Conservation (phyloP, 257 asterid species). For the Capsicum pubescens region DNA sequence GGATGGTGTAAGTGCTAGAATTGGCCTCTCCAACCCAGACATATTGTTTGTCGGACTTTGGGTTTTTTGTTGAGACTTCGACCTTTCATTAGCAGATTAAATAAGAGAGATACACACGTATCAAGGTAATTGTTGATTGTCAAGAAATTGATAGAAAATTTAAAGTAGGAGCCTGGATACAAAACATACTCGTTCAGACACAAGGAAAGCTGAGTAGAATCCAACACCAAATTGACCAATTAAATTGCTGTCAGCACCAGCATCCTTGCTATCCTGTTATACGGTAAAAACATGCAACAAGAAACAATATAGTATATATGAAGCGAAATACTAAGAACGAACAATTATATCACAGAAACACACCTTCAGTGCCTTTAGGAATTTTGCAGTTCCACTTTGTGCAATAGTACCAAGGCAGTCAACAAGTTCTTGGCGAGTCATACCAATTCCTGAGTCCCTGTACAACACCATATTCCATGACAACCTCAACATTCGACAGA, state of each 20-base stretch:
- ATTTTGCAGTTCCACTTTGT: slow-evolving; percentile 99
- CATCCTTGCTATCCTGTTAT: slow-evolving; percentile 91
- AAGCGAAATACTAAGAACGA: neutral
- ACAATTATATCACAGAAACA: neutral
- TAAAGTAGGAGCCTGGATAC: neutral
- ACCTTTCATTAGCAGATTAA: slow-evolving; percentile 55
- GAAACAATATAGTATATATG: neutral
- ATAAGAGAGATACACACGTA: slow-evolving; percentile 15
- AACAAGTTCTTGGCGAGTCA: slow-evolving; percentile 88
- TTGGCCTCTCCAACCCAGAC: slow-evolving; percentile 98
- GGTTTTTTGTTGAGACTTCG: slow-evolving; percentile 97
- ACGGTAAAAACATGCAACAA: slow-evolving; percentile 16
- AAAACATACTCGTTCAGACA: slow-evolving; percentile 77
- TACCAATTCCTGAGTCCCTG: slow-evolving; percentile 98
- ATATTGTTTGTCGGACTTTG: slow-evolving; percentile 92
- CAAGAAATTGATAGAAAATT: neutral
- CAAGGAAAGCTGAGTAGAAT: slow-evolving; percentile 95
- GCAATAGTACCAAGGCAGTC: slow-evolving; percentile 99
- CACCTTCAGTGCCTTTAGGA: slow-evolving; percentile 90
- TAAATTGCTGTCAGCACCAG: slow-evolving; percentile 91
- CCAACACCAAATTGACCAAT: slow-evolving; percentile 99
- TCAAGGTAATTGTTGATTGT: neutral
- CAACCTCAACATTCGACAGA: slow-evolving; percentile 29
- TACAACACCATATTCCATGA: slow-evolving; percentile 26
- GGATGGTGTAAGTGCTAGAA: slow-evolving; percentile 88